These are phyloP conservation scores for Aspergillus incahuasiensis DNA, from an alignment of 495 filamentous ascomycete genomes.

Conservation along the genomic window DNA sequence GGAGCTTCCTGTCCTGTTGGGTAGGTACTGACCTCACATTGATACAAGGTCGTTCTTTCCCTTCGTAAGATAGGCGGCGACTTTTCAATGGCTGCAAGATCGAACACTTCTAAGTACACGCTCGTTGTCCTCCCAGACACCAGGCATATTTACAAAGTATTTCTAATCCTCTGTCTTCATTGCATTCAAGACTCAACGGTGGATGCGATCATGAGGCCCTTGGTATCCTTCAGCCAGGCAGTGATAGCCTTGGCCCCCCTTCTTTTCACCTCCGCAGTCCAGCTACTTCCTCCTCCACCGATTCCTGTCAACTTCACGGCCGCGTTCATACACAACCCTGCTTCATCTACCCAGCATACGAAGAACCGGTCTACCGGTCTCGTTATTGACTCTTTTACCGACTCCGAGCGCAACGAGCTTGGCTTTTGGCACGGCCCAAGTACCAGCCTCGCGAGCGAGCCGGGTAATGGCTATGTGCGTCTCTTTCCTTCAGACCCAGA, in stretches of 20 bases:
- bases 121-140: not conserved
- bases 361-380: conserved; percentile 24
- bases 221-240: not conserved
- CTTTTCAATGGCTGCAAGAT: not conserved
- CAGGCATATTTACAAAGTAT: not conserved
- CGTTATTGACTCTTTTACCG: conserved; percentile 64
- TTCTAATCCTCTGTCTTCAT: conserved; percentile 1
- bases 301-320: not conserved
- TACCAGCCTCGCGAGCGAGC: conserved; percentile 51
- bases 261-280: not conserved
- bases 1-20: not conserved
- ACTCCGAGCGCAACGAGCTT: conserved; percentile 54
- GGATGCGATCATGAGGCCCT: not conserved
- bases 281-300: conserved; percentile 11
- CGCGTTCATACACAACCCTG: conserved; percentile 20
- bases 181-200: not conserved
- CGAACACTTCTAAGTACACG: not conserved
- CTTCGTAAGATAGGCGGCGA: not conserved
- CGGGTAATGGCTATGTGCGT: conserved; percentile 47
- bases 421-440: conserved; percentile 70
- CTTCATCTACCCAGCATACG: not conserved
- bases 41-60: not conserved
- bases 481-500: conserved; percentile 65
- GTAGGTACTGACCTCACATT: not conserved
- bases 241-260: not conserved